These are phyloP conservation scores for Plantago elongata DNA, from an alignment of 257 asterid species.

Conservation along the genomic window DNA sequence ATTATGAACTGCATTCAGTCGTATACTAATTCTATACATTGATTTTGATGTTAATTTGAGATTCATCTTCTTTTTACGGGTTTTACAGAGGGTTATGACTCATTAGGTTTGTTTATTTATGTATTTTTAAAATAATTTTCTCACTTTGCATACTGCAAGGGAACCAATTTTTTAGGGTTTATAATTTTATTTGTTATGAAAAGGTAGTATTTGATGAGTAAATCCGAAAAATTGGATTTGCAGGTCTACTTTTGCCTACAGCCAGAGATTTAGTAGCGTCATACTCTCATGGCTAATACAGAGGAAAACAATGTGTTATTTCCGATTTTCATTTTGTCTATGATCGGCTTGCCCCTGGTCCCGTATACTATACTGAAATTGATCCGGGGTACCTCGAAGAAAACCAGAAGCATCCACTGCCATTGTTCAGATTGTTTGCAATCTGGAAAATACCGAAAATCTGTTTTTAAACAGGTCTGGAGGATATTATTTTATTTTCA, in stretches of 20 bases:
- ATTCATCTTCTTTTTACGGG: too few relatives aligned
- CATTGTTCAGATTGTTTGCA: slow-evolving; percentile 70
- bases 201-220: too few relatives aligned
- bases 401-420: slow-evolving; percentile 63
- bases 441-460: slow-evolving; percentile 72
- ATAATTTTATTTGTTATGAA: too few relatives aligned
- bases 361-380: slow-evolving; percentile 79
- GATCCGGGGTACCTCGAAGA: slow-evolving; percentile 60
- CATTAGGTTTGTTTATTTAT: too few relatives aligned
- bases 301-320: slow-evolving; percentile 78
- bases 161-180: too few relatives aligned
- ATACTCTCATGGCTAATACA: slow-evolving; percentile 68
- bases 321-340: slow-evolving; percentile 79
- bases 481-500: slow-evolving; percentile 3
- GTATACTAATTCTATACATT: too few relatives aligned
- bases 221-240: slow-evolving; percentile 5
- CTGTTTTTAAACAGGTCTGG: slow-evolving; percentile 50
- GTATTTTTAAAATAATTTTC: too few relatives aligned
- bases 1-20: too few relatives aligned
- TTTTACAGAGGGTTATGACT: too few relatives aligned
- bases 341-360: slow-evolving; percentile 77
- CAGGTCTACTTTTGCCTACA: slow-evolving; percentile 34
- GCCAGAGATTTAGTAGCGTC: slow-evolving; percentile 25
- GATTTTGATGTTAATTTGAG: too few relatives aligned
- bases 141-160: too few relatives aligned